phyloP scores from a whole-genome alignment of 176 grass and related monocot species.

The Pontederia paniculata region DNA sequence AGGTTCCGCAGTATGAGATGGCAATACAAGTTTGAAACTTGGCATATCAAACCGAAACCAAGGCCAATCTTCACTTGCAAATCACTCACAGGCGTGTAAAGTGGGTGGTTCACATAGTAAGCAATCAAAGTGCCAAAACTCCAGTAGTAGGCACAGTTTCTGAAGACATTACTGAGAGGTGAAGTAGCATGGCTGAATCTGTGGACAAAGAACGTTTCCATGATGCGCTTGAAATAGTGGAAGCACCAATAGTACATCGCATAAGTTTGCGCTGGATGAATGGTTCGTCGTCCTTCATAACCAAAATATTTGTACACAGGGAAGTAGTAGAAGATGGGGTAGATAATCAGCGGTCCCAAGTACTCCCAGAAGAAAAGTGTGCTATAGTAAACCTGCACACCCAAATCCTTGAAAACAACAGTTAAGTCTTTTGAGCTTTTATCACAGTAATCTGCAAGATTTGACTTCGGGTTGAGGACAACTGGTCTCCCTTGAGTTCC shows the following conservation, averaged over 20 bases:
- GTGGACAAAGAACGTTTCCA: slow-evolving; percentile 84
- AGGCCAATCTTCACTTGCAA: slow-evolving; percentile 78
- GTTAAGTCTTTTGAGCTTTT: slow-evolving; percentile 47
- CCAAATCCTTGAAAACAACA: slow-evolving; percentile 83
- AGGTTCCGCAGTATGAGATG: slow-evolving; percentile 79
- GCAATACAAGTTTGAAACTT: slow-evolving; percentile 79
- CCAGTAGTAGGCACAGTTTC: slow-evolving; percentile 96
- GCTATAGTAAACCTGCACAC: slow-evolving; percentile 54
- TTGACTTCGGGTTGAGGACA: slow-evolving; percentile 51
- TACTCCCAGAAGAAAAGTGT: slow-evolving; percentile 92
- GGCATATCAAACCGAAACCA: slow-evolving; percentile 56
- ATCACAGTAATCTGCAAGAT: slow-evolving; percentile 63
- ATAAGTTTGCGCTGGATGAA: slow-evolving; percentile 77
- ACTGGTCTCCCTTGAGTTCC: slow-evolving; percentile 42
- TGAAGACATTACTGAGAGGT: slow-evolving; percentile 63
- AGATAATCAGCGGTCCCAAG: slow-evolving; percentile 64
- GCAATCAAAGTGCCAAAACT: slow-evolving; percentile 66
- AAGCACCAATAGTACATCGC: slow-evolving; percentile 90
- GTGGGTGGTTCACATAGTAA: slow-evolving; percentile 79
- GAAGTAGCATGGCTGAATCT: slow-evolving; percentile 89
- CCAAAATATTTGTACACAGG: slow-evolving; percentile 72
- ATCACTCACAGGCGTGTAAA: slow-evolving; percentile 63
- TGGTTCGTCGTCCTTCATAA: slow-evolving; percentile 36
- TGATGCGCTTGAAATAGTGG: slow-evolving; percentile 87
- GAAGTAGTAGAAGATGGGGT: slow-evolving; percentile 78